phyloP scores from a whole-genome alignment of 768 basidiomycete species.

The Phaffia tasmanica region DNA sequence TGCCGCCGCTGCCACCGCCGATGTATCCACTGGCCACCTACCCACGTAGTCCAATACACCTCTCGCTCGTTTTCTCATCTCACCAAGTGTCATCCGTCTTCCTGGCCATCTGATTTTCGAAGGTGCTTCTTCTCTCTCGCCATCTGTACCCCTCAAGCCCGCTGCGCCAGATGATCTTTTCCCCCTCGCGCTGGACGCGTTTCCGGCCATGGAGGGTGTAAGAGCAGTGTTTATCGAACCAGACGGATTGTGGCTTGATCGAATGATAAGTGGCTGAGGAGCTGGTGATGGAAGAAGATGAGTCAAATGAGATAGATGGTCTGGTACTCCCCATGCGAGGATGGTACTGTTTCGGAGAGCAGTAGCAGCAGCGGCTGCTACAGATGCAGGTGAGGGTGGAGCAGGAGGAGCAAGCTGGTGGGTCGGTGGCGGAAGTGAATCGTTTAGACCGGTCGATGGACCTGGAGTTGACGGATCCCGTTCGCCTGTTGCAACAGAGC shows the following conservation, averaged over 20 bases:
- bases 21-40: conserved; percentile 43
- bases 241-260: not conserved
- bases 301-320: conserved; percentile 79
- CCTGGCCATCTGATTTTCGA: conserved; percentile 80
- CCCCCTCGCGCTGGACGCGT: not conserved
- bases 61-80: conserved; percentile 37
- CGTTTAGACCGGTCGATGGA: no score
- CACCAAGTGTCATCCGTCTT: conserved; percentile 52
- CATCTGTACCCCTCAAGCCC: not conserved
- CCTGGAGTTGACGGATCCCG: no score
- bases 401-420: no score
- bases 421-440: no score
- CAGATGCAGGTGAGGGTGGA: no score
- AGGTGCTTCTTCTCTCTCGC: conserved; percentile 33
- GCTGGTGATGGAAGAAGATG: conserved; percentile 61
- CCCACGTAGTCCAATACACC: conserved; percentile 90
- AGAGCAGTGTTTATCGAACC: not conserved
- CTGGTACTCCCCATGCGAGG: conserved; percentile 68
- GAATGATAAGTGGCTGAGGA: conserved; percentile 55
- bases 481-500: no score
- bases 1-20: not conserved
- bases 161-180: not conserved
- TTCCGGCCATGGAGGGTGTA: not conserved
- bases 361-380: no score
- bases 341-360: not conserved